Evolutionary conservation across 768 basidiomycete genomes (phyloP).

Genomic region (Tylopilus balloui): DNA sequence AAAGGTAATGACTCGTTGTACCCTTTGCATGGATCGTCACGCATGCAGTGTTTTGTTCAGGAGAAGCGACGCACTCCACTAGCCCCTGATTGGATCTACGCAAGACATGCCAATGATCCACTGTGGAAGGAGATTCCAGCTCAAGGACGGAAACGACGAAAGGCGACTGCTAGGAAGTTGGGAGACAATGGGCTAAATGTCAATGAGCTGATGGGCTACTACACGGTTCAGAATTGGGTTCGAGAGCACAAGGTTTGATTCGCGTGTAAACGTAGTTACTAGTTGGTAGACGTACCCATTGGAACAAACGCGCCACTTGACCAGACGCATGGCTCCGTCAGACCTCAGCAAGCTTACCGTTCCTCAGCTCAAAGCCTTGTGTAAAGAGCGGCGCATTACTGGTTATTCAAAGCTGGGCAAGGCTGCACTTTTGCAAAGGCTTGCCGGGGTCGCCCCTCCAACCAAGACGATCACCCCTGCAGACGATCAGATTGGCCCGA

Average conservation of each 20-base stretch:
- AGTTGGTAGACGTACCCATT: too few relatives aligned
- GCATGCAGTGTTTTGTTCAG: conserved; percentile 9
- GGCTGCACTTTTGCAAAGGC: conserved; percentile 49
- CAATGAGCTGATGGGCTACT: conserved; percentile 16
- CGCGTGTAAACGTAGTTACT: neutral
- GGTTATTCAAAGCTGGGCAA: conserved; percentile 70
- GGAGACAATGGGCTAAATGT: conserved; percentile 12
- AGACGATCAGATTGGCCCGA: neutral
- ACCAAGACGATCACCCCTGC: neutral
- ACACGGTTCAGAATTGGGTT: conserved; percentile 15
- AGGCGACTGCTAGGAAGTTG: conserved; percentile 12
- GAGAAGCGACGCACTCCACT: conserved; percentile 12
- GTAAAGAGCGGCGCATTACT: conserved; percentile 55
- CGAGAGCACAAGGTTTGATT: conserved; percentile 8
- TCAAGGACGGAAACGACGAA: conserved; percentile 14
- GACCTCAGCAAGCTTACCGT: conserved; percentile 46
- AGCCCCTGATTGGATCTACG: conserved; percentile 25
- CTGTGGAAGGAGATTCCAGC: conserved; percentile 9
- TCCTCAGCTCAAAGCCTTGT: conserved; percentile 59
- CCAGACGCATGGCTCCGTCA: conserved; percentile 9
- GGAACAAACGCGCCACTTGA: too few relatives aligned
- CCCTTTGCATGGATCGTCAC: neutral
- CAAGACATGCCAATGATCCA: conserved; percentile 18
- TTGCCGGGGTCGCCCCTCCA: conserved; percentile 16
- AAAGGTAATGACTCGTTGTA: conserved; percentile 13